Conservation (phyloP, 2,329 filamentous ascomycete species). For the Colletotrichum australisinense region DNA sequence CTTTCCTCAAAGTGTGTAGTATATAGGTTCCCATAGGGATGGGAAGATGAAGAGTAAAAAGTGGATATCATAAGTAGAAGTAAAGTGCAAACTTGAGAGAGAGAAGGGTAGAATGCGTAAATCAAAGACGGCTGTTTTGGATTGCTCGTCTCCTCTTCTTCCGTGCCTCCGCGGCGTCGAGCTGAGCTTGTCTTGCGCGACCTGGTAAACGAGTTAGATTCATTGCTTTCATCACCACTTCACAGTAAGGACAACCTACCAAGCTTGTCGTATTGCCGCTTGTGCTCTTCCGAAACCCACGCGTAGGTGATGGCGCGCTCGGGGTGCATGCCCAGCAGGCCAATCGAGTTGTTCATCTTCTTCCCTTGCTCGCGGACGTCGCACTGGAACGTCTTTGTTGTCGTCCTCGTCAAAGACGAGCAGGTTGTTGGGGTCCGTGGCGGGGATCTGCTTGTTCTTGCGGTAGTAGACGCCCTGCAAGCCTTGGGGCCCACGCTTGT, state of each 20-base stretch:
- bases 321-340: conserved; percentile 46
- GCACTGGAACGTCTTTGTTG: conserved; percentile 35
- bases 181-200: conserved; percentile 34
- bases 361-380: conserved; percentile 42
- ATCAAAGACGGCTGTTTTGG: conserved; percentile 32
- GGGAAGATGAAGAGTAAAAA: not conserved
- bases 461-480: conserved; percentile 37
- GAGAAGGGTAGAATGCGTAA: not conserved
- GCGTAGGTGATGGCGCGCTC: conserved; percentile 47
- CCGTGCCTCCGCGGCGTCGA: conserved; percentile 31
- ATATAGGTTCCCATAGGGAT: not conserved
- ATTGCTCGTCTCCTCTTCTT: conserved; percentile 34
- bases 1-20: not conserved
- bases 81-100: not conserved
- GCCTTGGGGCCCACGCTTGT: conserved; percentile 34
- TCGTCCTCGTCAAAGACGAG: conserved; percentile 37
- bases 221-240: not conserved
- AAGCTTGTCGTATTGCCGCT: conserved; percentile 39
- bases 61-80: conserved; percentile 25
- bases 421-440: conserved; percentile 33
- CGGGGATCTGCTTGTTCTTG: conserved; percentile 38
- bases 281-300: conserved; percentile 44
- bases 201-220: conserved; percentile 10
- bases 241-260: conserved; percentile 39
- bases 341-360: conserved; percentile 39